Base-by-base conservation (phyloP, 345 rosid genomes). In the Carallia pectinifolia region DNA sequence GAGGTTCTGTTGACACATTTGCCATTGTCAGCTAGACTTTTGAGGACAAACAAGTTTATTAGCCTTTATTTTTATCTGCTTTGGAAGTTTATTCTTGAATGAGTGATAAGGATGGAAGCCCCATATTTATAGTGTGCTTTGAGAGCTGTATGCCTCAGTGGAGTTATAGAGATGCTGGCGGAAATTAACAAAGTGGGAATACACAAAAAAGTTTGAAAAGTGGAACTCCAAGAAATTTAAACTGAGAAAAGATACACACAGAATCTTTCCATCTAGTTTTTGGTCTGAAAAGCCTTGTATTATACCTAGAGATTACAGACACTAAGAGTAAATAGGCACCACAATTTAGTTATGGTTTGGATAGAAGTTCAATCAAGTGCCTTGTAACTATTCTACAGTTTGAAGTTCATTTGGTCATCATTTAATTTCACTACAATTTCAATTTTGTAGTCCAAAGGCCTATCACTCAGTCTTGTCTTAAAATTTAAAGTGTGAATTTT, bases 1-100 rank as follows among this genome's bases (percentile, higher is more conserved):
- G 96, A 38, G 98, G 93, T 70, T 94, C 95, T 5, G 85, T 76
- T 12, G 50, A 44, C 27, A 77, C 29, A 17, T 61, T 80, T 19
- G 89, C 88, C 95, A 91, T 84, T 23, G 34, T 5, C 60, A 55
- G 50, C 6, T 17, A 2, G 48, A 53, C 30, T 33, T 6, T 16
- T 33, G 17, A 16, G 13, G 50, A 44, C 47, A 52, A 44, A 38
- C 27, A 58, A 61, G 74, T 64, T 69, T 34, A 30, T 47, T 23
- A 15, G 34, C 9, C 12, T 5, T 40, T 5, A 0, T 7, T 29
- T 8, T 0, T 50, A 16, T 7, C 17, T 50, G 15, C 58, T 68
- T 9, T 29, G 37, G 58, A 58, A 31, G 69, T 31, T 34, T 68
- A 53, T 66, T 50, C 72, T 65, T 27, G 53, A 58, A 23, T 29